Evolutionary conservation across 73 alveolate species (phyloP).

Genomic region (Loxodes magnus): DNA sequence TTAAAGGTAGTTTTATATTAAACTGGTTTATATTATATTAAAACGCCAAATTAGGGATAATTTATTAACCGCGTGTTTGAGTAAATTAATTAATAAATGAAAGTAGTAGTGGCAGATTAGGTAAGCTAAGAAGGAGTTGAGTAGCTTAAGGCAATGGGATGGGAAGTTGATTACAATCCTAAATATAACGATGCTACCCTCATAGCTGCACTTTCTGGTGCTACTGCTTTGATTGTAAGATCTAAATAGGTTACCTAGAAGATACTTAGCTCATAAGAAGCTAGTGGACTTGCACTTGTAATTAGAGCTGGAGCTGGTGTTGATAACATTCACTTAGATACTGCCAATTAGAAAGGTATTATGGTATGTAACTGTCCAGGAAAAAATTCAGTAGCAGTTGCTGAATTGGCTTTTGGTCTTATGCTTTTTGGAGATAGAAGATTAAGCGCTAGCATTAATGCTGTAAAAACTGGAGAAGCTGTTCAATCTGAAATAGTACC

Average conservation of each 20-base stretch:
- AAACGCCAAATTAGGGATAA: no score
- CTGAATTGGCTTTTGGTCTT: conserved; percentile 71
- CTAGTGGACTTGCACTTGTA: conserved; percentile 47
- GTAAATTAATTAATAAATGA: no score
- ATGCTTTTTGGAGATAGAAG: conserved; percentile 56
- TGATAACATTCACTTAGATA: conserved; percentile 64
- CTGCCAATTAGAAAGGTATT: conserved; percentile 52
- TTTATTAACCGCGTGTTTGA: no score
- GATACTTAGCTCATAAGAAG: conserved; percentile 40
- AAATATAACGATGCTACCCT: conserved; percentile 36
- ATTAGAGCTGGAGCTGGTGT: conserved; percentile 84
- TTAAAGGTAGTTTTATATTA: no score
- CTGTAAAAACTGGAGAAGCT: no score
- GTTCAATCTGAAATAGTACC: no score
- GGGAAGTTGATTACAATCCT: conserved; percentile 34
- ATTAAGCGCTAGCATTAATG: conserved; percentile 17
- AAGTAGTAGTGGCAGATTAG: conserved; percentile 43
- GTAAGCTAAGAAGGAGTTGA: conserved; percentile 34
- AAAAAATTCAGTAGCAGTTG: conserved; percentile 81
- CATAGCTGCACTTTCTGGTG: conserved; percentile 21
- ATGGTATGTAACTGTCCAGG: conserved; percentile 85
- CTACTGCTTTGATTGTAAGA: conserved; percentile 50
- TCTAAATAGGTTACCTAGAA: conserved; percentile 62
- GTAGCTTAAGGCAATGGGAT: conserved; percentile 25
- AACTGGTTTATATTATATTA: no score